Evolutionary conservation across 1,284 basidiomycete species (phyloP).

Genomic region (Cutaneotrichosporon curvatum): DNA sequence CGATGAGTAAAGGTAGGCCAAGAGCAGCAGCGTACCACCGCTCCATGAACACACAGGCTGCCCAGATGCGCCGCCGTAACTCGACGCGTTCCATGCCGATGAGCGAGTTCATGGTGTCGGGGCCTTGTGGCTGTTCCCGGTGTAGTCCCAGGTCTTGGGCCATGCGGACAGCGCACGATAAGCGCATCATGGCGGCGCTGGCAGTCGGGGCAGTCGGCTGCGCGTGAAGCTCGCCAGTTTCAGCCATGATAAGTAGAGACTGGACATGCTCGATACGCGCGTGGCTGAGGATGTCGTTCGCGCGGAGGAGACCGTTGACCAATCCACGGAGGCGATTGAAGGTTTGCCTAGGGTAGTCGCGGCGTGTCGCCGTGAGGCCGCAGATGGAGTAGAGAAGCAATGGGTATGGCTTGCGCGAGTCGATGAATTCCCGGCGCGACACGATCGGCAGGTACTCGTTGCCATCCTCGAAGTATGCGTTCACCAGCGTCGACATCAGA

Average conservation of each 20-base stretch:
- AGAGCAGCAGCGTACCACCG: conserved; percentile 57
- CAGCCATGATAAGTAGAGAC: conserved; percentile 58
- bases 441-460: conserved; percentile 81
- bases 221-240: conserved; percentile 46
- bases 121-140: conserved; percentile 52
- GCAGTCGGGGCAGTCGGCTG: conserved; percentile 44
- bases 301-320: conserved; percentile 77
- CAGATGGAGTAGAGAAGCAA: conserved; percentile 84
- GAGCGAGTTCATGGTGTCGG: no score
- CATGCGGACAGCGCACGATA: conserved; percentile 66
- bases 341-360: conserved; percentile 72
- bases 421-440: conserved; percentile 75
- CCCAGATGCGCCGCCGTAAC: conserved; percentile 78
- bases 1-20: conserved; percentile 67
- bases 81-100: conserved; percentile 66
- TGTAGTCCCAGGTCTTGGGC: conserved; percentile 90
- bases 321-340: conserved; percentile 77
- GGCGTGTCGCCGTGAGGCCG: conserved; percentile 75
- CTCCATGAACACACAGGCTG: conserved; percentile 81
- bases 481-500: conserved; percentile 72
- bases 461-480: conserved; percentile 81
- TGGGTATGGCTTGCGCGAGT: conserved; percentile 47
- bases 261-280: conserved; percentile 83
- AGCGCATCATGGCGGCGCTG: conserved; percentile 38
- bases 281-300: conserved; percentile 82